Percentiles rank a stretch among this genome's conserved stretches.
These are phyloP conservation scores for Dryas integrifolia DNA, from an alignment of 331 rosid species.

Conservation along the genomic window DNA sequence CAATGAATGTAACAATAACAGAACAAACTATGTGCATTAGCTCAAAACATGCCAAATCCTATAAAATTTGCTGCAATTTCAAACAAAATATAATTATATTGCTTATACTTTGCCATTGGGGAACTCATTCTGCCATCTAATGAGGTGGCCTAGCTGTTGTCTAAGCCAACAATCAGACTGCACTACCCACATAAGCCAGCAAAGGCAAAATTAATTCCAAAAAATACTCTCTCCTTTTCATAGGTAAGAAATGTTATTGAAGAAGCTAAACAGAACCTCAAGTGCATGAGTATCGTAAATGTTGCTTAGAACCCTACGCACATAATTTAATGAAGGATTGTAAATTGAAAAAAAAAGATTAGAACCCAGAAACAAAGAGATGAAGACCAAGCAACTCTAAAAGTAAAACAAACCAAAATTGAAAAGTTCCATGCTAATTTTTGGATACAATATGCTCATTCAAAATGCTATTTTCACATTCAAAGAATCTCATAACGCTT, in stretches of 20 bases:
- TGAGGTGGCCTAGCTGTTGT: background rate
- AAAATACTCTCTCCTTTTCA: too few relatives aligned
- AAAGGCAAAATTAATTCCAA: background rate
- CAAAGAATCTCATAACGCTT: background rate
- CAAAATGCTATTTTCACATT: background rate
- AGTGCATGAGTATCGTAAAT: background rate
- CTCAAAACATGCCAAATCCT: background rate
- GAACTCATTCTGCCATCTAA: background rate
- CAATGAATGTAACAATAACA: background rate
- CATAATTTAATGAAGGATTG: background rate
- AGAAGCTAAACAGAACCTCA: background rate
- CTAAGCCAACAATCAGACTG: background rate
- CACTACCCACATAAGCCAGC: background rate
- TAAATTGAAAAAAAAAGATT: background rate
- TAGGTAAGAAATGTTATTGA: background rate
- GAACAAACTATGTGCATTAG: background rate
- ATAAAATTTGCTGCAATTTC: background rate
- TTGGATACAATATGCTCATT: background rate
- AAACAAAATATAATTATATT: background rate
- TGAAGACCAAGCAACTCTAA: background rate
- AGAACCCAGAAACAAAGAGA: background rate
- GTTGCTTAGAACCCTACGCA: background rate
- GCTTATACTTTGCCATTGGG: background rate
- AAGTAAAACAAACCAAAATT: background rate
- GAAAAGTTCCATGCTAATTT: background rate